phyloP scores from a whole-genome alignment of 2,329 filamentous ascomycete species.

The Aspergillus brasiliensis region DNA sequence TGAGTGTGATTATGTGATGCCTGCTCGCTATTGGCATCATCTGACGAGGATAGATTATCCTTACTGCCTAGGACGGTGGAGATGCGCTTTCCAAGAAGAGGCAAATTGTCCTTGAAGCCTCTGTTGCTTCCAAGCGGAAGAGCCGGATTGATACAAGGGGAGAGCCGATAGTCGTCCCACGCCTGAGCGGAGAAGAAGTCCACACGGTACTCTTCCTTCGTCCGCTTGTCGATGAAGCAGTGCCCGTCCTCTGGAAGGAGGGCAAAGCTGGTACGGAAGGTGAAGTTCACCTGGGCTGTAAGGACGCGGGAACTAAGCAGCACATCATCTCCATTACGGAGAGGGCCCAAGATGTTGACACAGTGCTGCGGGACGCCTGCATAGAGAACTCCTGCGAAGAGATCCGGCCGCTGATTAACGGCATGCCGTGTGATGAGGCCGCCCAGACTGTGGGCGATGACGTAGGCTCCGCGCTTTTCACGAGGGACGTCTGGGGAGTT shows the following conservation, averaged over 20 bases:
- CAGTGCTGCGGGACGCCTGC: constrained; percentile 83
- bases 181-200: constrained; percentile 80
- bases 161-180: constrained; percentile 78
- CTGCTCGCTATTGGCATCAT: constrained; percentile 18
- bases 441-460: constrained; percentile 83
- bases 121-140: constrained; percentile 55
- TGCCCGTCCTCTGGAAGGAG: constrained; percentile 83
- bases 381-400: constrained; percentile 84
- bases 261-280: constrained; percentile 80
- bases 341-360: constrained; percentile 85
- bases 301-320: constrained; percentile 85
- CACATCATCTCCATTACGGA: constrained; percentile 91
- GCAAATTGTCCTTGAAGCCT: constrained; percentile 39
- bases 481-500: constrained; percentile 62
- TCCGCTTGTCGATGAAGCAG: constrained; percentile 83
- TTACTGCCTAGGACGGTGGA: constrained; percentile 33
- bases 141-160: constrained; percentile 72
- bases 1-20: neutral
- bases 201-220: constrained; percentile 76
- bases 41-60: constrained; percentile 20
- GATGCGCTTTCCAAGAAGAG: constrained; percentile 43
- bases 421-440: constrained; percentile 86
- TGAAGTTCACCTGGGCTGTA: constrained; percentile 91
- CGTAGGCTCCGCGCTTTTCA: constrained; percentile 68
- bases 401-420: constrained; percentile 79